Conservation (phyloP, 108 stramenopile species). For the Schizochytrium sp. region DNA sequence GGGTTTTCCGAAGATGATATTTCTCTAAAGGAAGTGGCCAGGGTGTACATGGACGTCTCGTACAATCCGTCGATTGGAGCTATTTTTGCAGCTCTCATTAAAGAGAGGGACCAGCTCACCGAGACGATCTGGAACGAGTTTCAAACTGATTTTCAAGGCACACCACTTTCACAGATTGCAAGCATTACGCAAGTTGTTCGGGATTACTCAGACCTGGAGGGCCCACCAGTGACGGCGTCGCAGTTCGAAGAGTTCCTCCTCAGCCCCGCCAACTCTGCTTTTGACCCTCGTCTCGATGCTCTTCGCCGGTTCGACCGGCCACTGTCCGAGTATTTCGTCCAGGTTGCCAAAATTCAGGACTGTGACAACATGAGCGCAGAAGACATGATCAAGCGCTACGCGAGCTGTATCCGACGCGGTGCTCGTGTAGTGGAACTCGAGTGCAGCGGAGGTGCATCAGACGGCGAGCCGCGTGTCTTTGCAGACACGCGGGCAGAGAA, state of each 20-base stretch:
- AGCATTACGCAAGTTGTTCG: not conserved
- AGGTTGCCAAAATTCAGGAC: not conserved
- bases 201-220: not conserved
- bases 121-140: not conserved
- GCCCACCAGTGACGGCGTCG: not conserved
- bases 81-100: constrained; percentile 3
- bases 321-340: not conserved
- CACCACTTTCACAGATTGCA: not conserved
- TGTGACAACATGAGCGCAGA: not conserved
- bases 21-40: not conserved
- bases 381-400: not conserved
- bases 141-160: not conserved
- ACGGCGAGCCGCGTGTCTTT: not conserved
- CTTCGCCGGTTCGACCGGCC: not conserved
- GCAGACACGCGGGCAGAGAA: not conserved
- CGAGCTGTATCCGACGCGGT: not conserved
- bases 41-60: not conserved
- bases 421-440: not conserved
- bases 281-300: not conserved
- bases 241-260: not conserved
- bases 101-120: not conserved
- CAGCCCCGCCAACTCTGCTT: not conserved
- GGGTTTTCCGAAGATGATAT: not conserved
- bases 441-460: not conserved
- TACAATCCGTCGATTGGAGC: constrained; percentile 4